Evolutionary conservation across 768 basidiomycete species (phyloP).

Genomic region (Gyrodon lividus): DNA sequence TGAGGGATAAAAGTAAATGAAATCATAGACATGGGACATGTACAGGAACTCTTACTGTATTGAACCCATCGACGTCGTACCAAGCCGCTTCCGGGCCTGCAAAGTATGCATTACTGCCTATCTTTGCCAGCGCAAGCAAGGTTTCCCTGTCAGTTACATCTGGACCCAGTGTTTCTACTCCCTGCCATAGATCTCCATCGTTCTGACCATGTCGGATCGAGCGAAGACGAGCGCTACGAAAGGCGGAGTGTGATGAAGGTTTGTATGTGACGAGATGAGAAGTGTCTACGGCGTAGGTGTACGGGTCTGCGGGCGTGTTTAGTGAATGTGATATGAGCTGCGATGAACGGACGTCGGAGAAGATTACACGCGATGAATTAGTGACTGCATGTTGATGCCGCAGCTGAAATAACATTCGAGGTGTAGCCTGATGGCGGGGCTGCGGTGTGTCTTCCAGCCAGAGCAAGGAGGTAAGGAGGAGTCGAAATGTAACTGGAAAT

Average conservation of each 20-base stretch:
- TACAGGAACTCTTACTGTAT: constrained; percentile 41
- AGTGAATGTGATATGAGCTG: constrained; percentile 28
- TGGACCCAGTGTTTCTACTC: constrained; percentile 62
- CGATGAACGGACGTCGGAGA: constrained; percentile 48
- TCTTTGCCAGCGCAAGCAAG: constrained; percentile 78
- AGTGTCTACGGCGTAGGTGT: constrained; percentile 44
- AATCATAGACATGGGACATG: background rate
- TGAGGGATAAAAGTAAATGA: constrained; percentile 22
- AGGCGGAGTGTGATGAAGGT: constrained; percentile 42
- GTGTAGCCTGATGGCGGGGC: constrained; percentile 28
- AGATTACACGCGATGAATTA: constrained; percentile 54
- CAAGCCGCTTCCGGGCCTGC: constrained; percentile 53
- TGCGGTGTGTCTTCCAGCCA: constrained; percentile 29
- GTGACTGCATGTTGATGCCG: constrained; percentile 64
- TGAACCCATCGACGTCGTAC: constrained; percentile 73
- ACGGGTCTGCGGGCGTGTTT: constrained; percentile 22
- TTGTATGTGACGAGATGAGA: constrained; percentile 40
- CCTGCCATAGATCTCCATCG: constrained; percentile 56
- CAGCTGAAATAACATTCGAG: constrained; percentile 55
- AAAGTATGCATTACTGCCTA: constrained; percentile 83
- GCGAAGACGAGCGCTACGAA: constrained; percentile 34
- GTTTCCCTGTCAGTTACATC: constrained; percentile 73
- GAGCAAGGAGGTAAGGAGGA: constrained; percentile 42
- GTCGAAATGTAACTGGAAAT: constrained; percentile 42
- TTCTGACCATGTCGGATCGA: constrained; percentile 41